These are phyloP conservation scores for Mycena maculata DNA, from an alignment of 768 basidiomycete species.

Conservation along the genomic window DNA sequence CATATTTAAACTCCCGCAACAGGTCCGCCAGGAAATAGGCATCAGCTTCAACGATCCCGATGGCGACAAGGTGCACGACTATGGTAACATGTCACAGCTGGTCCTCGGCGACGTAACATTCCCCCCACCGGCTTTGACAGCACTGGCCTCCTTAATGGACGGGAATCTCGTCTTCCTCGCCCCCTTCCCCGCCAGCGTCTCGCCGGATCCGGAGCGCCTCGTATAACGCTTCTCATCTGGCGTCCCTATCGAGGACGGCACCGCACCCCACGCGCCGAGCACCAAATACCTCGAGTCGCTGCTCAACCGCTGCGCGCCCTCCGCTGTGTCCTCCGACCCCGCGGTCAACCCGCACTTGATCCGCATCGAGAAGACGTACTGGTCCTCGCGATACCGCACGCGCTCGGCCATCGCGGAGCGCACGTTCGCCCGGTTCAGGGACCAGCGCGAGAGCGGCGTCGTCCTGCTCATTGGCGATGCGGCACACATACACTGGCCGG, in stretches of 20 bases:
- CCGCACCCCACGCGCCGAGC: constrained; percentile 12
- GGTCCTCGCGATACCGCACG: constrained; percentile 61
- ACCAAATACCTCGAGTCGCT: constrained; percentile 57
- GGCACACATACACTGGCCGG: constrained; percentile 65
- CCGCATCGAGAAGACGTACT: constrained; percentile 51
- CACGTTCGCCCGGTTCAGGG: constrained; percentile 43
- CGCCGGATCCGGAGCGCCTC: constrained; percentile 36
- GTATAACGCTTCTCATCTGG: constrained; percentile 56
- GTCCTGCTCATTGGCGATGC: constrained; percentile 55
- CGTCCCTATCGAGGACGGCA: constrained; percentile 41
- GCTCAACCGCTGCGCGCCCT: constrained; percentile 53
- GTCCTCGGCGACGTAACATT: constrained; percentile 58
- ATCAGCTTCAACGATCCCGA: constrained; percentile 60
- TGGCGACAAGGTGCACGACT: constrained; percentile 36
- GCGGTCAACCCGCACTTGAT: constrained; percentile 47
- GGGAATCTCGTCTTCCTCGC: constrained; percentile 48
- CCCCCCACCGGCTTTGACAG: constrained; percentile 37
- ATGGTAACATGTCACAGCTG: constrained; percentile 52
- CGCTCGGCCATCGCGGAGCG: constrained; percentile 57
- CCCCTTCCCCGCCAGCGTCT: constrained; percentile 46
- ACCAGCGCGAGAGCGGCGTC: constrained; percentile 23
- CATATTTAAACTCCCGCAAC: neutral
- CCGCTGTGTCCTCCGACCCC: constrained; percentile 47
- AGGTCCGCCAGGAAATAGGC: constrained; percentile 57
- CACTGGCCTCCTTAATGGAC: constrained; percentile 39